Evolutionary conservation across 2,329 filamentous ascomycete species (phyloP), one percentile per base, ranked within the genome.

Genomic region (Exophiala aquamarina): DNA sequence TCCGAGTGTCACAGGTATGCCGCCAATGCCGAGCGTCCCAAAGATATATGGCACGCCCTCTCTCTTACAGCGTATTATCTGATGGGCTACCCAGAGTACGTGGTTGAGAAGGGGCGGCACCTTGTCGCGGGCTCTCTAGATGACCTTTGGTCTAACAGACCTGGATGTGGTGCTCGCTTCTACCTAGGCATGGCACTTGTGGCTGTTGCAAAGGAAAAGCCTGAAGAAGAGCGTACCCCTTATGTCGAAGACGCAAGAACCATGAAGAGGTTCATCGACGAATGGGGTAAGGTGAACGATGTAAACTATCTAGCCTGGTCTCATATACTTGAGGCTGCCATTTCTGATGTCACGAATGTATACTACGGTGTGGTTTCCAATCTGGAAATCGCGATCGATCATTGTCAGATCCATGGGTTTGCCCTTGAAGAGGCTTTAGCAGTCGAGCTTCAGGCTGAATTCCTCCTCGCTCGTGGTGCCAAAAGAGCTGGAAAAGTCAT

Each of bases 401-500:
- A 83, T 56, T 75, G 75, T 37, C 76, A 83, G 55, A 63, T 81
- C 1, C 72, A 83, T 59, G 73, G 72, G 11, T 81, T 79, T 59
- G 66, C 73, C 2, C 59, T 84, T 18, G 82, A 84, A 49, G 78
- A 84, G 58, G 81, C 77, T 2, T 68, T 83, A 20, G 69, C 75
- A 29, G 71, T 79, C 31, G 82, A 85, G 63, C 62, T 83, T n/a
- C 82, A 83, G 56, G 79, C 69, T 2, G 79, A 82, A 39, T 83
- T 76, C 59, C 63, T 82, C 15, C 65, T 80, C 23, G 70, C 78
- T 10, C 73, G 74, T 50, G 80, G 80, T 32, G 78, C 79, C 4
- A 76, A 76, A 45, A 64, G 81, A 51, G 78, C 80, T 14, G 82
- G 81, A 37, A 74, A 79, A 44, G 73, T 76, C 36, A 71, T 81